Conservation (phyloP, 2,329 filamentous ascomycete species). For the Xenosphaeropsis pyriputrescens region DNA sequence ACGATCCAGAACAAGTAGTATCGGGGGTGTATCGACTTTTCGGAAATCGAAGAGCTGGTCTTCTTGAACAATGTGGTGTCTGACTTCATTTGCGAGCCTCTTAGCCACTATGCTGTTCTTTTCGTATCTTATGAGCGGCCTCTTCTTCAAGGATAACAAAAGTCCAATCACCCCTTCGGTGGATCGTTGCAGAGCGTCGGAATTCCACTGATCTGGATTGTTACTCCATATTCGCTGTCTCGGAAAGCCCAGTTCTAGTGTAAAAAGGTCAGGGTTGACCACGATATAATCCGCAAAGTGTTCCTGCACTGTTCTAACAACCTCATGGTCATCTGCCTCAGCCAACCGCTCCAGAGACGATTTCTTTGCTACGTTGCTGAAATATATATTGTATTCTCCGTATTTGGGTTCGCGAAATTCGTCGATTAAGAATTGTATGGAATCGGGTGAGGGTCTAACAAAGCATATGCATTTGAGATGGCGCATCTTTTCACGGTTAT, state of each 20-base stretch:
- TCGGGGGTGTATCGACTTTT: conserved; percentile 85
- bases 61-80: conserved; percentile 88
- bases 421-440: conserved; percentile 86
- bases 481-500: conserved; percentile 88
- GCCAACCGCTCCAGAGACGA: conserved; percentile 86
- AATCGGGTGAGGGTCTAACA: conserved; percentile 79
- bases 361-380: conserved; percentile 96
- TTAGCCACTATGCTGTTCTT: conserved; percentile 82
- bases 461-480: conserved; percentile 91
- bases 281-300: conserved; percentile 94
- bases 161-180: conserved; percentile 79
- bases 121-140: conserved; percentile 83
- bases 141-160: conserved; percentile 86
- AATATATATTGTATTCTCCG: conserved; percentile 92
- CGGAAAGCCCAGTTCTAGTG: conserved; percentile 59
- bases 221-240: conserved; percentile 67
- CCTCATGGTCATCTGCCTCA: conserved; percentile 94
- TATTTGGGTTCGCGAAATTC: conserved; percentile 94
- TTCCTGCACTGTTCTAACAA: conserved; percentile 87
- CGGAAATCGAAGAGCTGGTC: conserved; percentile 94
- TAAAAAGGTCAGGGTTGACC: conserved; percentile 87
- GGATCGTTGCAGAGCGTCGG: conserved; percentile 71
- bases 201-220: conserved; percentile 77
- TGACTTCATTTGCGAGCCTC: conserved; percentile 84
- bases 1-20: conserved; percentile 79